Evolutionary conservation across 345 rosid genomes (phyloP), one percentile per base, ranked within the genome.

Genomic region (Chamaenerion angustifolium): DNA sequence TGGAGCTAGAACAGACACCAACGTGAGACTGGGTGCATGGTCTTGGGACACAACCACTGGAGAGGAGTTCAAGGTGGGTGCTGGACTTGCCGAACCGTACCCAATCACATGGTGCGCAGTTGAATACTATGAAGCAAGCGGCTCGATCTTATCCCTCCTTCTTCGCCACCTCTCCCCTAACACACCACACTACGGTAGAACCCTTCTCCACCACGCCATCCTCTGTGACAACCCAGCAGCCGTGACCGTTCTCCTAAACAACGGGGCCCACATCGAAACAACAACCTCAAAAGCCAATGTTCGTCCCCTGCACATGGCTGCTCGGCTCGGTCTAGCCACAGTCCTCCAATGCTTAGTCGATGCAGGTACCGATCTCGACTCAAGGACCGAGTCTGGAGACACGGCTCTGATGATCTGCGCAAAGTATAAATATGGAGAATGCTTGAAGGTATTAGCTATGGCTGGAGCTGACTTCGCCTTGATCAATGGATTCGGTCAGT

Each of bases 21-120:
- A 69, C 63, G 94, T 82, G 49, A 77, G 86, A 61, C 74, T 84
- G 10, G 98, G 98, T 60, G 95, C 90, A 49, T 92, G 98, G 98
- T 82, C 95, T 45, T 87, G 98, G 98, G 98, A 92, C 70, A 56
- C 56, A 8, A 54, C 71, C 53, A 80, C 88, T 12, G 98, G 93
- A 16, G 96, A 92, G 79, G 98, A 92, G 73, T 64, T 80, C 50
- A 70, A 90, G 6, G 95, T 92, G 14, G 98, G 98, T 45, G 98
- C 96, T 19, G 98, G 98, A 76, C 62, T 92, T 47, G 90, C 98
- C 16, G 98, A 92, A 48, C 95, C 98, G 3, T 92, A 87, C 59
- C 66, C 72, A 48, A 71, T 88, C 69, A 71, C 80, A 41, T 87
- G 98, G 95, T 92, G 88, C 61, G 95, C 94, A 7, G 90, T 92